Percentiles rank a stretch among this genome's conserved stretches.
phyloP scores from a whole-genome alignment of 208 protist species.

The Dictyostelium gargantuum region DNA sequence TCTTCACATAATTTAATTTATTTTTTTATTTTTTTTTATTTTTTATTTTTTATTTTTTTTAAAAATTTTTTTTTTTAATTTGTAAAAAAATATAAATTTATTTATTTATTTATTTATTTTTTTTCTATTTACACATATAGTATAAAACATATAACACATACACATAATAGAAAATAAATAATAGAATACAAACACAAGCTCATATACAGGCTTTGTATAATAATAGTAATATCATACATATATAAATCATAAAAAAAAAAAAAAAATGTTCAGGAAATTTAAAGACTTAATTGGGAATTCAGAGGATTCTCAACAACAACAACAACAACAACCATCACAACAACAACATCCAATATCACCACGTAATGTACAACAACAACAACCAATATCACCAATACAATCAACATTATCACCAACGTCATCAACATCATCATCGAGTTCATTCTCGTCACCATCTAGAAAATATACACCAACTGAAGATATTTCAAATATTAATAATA shows the following conservation, averaged over 20 bases:
- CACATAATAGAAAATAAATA: neutral
- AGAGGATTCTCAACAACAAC: neutral
- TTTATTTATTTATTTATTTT: neutral
- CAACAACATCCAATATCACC: neutral
- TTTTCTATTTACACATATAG: too few relatives aligned
- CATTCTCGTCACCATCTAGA: neutral
- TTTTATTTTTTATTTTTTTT: neutral
- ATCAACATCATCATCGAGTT: neutral
- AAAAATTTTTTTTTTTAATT: neutral
- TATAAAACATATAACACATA: neutral
- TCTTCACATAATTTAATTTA: too few relatives aligned
- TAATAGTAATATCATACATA: neutral
- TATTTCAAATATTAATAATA: neutral
- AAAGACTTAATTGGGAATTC: neutral
- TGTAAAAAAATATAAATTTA: neutral
- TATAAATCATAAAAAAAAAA: neutral
- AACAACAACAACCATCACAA: neutral
- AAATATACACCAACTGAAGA: neutral
- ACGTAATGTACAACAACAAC: too few relatives aligned
- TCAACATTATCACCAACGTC: neutral
- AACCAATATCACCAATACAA: neutral
- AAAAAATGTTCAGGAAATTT: neutral
- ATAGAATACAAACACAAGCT: neutral
- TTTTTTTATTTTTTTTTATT: neutral
- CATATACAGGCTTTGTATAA: too few relatives aligned